These are phyloP conservation scores for Rhododendron mucronatum DNA, from an alignment of 148 eudicot genomes.

Conservation along the genomic window DNA sequence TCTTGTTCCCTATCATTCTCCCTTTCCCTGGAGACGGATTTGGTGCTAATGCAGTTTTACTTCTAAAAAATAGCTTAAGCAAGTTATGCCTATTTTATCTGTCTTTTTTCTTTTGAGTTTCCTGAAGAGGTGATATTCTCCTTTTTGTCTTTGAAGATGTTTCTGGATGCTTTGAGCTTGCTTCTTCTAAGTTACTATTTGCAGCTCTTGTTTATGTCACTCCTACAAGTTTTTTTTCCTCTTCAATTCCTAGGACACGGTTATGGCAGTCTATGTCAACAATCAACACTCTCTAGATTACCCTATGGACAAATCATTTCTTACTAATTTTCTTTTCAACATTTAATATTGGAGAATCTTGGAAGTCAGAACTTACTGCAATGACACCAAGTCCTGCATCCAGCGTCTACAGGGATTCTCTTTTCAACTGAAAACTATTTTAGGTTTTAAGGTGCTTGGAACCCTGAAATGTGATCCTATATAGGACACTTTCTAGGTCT, in stretches of 20 bases:
- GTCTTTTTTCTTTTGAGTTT: not conserved
- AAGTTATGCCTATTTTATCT: not conserved
- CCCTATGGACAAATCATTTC: not conserved
- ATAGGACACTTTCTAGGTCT: not conserved
- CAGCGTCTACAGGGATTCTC: not conserved
- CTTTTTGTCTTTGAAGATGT: not conserved
- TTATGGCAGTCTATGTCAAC: not conserved
- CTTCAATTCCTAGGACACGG: not conserved
- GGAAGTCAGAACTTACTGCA: not conserved
- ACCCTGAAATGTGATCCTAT: not conserved
- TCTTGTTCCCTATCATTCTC: not conserved
- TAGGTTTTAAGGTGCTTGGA: not conserved
- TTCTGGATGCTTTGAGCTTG: not conserved
- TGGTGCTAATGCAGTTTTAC: not conserved
- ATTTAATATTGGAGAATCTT: not conserved
- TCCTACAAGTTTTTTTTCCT: not conserved
- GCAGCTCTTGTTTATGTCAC: not conserved
- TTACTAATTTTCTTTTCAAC: not conserved
- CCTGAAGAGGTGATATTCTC: not conserved
- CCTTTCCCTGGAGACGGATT: not conserved
- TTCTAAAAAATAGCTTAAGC: not conserved
- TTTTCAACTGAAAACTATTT: not conserved
- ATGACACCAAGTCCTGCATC: not conserved
- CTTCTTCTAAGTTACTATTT: not conserved
- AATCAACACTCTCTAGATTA: not conserved